Evolutionary conservation across 2,329 filamentous ascomycete species (phyloP).

Genomic region (Juglanconis oblonga): DNA sequence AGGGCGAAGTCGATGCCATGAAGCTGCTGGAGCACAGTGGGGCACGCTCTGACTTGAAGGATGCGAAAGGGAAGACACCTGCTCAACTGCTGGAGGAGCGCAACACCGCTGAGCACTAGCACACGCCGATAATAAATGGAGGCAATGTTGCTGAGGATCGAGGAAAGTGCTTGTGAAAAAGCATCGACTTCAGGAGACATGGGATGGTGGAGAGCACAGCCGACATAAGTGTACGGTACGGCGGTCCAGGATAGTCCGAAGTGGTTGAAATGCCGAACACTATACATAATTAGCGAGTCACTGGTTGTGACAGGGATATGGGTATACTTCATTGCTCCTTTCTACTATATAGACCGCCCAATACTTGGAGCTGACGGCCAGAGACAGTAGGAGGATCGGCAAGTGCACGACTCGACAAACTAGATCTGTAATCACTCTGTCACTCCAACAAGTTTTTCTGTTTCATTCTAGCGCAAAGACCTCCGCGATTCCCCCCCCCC

Average conservation of each 20-base stretch:
- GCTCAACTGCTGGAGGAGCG: constrained; percentile 6
- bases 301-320: no score
- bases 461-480: no score
- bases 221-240: background rate
- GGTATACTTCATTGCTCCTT: no score
- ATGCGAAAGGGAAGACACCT: constrained; percentile 5
- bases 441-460: no score
- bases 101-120: background rate
- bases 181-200: background rate
- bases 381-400: no score
- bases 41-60: constrained; percentile 10
- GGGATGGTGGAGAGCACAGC: background rate
- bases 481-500: no score
- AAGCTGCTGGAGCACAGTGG: constrained; percentile 7
- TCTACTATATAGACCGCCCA: no score
- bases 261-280: no score
- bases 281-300: no score
- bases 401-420: no score
- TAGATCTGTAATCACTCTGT: no score
- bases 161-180: background rate
- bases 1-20: constrained; percentile 1
- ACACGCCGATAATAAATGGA: background rate
- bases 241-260: background rate
- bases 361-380: no score
- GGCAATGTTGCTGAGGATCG: background rate